phyloP scores from a whole-genome alignment of 1,139 yeast genomes.

The Geotrichum carabidarum region DNA sequence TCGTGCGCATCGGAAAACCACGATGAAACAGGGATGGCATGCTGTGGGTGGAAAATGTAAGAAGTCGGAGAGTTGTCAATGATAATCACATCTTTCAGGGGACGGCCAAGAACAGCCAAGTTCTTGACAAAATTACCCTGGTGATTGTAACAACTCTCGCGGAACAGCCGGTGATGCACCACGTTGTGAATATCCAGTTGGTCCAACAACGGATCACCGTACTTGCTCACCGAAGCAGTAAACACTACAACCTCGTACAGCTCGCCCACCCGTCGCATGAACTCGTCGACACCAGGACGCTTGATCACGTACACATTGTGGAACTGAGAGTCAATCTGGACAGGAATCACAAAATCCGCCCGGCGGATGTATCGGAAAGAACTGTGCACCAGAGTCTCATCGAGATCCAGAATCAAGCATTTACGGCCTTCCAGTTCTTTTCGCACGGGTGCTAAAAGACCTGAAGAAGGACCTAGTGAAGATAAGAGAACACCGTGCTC shows the following conservation, averaged over 20 bases:
- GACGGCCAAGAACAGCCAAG: constrained; percentile 88
- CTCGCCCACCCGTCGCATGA: constrained; percentile 75
- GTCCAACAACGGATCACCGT: constrained; percentile 92
- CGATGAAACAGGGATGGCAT: constrained; percentile 94
- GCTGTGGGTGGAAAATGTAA: constrained; percentile 94
- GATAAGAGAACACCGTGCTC: constrained; percentile 14
- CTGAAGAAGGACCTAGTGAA: constrained; percentile 25
- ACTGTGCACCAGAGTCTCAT: constrained; percentile 94
- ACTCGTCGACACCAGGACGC: constrained; percentile 97
- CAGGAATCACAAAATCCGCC: constrained; percentile 94
- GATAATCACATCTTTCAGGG: constrained; percentile 76
- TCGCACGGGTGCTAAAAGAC: constrained; percentile 57
- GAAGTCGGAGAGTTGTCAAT: constrained; percentile 97
- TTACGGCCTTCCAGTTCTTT: constrained; percentile 52
- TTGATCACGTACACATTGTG: constrained; percentile 95
- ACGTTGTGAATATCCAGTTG: constrained; percentile 68
- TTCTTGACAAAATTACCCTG: constrained; percentile 95
- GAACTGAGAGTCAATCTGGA: constrained; percentile 79
- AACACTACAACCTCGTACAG: constrained; percentile 92
- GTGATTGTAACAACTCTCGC: constrained; percentile 75
- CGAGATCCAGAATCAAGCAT: constrained; percentile 86
- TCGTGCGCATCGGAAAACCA: constrained; percentile 99
- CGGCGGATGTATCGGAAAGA: constrained; percentile 86
- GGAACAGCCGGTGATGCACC: constrained; percentile 84
- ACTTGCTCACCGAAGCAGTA: constrained; percentile 91